Evolutionary conservation across 2,329 filamentous ascomycete species (phyloP), one percentile per base, ranked within the genome.

Genomic region (Alternaria gaisen): DNA sequence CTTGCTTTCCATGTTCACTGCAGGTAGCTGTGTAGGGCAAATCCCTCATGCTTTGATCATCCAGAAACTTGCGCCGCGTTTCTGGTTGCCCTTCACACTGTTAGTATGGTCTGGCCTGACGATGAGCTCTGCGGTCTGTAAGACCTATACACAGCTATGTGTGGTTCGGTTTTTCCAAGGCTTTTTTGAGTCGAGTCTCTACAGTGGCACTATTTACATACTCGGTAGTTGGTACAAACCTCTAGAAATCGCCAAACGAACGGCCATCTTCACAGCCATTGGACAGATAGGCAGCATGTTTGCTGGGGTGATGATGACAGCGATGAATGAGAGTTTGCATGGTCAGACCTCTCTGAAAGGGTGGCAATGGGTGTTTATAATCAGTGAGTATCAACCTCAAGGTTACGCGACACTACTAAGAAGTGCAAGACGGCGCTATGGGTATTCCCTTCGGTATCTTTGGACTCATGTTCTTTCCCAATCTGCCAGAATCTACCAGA

Each of bases 301-400:
- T 26, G 71, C 72, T 32, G 71, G 72, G 26, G 67, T 72, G 10
- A 74, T 75, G 72, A 75, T 74, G 72, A 75, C 72, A n/a, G 70
- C 72, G 4, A 72, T 74, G 65, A 72, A 74, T 22, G 43, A 70
- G 40, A 63, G 68, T n/a, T 58, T 75, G 40, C 61, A 73, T 30
- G 63, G 53, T 0, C 60, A 67, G 26, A 65, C 53, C 3, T 64
- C 67, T 14, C 66, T 75, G 12, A 57, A 65, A 34, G 71, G 70
- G 5, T 75, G 71, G 72, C 72, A 72, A 36, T 75, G 72, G 71
- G 70, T 75, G 0, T 75, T 74, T 30, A 56, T 75, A 14, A 69
- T 75, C 30, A 72, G 72, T 72, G 58, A 1, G 61, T 56, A 16
- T 4, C 9, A 20, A 10, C 4, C 20, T 4, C 22, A 2, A 11